Percentiles rank a stretch among this genome's conserved stretches.
These are phyloP conservation scores for Fusarium ramigenum DNA, from an alignment of 2,329 filamentous ascomycete genomes.

Conservation along the genomic window DNA sequence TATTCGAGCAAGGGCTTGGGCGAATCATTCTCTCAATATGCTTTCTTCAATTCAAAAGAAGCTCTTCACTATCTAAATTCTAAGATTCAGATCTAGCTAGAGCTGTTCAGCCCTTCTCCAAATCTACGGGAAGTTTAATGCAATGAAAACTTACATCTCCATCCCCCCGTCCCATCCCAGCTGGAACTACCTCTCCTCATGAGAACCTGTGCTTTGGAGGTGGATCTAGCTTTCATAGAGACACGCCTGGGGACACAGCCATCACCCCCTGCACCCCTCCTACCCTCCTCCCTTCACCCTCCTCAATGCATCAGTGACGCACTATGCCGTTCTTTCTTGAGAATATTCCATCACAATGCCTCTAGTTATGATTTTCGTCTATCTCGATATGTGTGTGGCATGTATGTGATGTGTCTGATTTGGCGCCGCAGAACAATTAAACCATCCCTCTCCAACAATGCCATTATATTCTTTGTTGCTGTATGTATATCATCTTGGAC, in stretches of 20 bases:
- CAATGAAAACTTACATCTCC: neutral
- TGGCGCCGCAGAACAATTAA: neutral
- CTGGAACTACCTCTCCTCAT: neutral
- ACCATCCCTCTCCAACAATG: neutral
- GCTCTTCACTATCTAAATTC: neutral
- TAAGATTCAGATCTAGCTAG: neutral
- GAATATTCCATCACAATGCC: conserved; percentile 13
- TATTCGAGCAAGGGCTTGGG: neutral
- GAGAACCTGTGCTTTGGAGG: neutral
- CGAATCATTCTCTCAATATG: neutral
- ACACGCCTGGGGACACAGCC: neutral
- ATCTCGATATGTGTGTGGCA: conserved; percentile 13
- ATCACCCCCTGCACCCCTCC: conserved; percentile 2
- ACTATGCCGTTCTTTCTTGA: conserved; percentile 16
- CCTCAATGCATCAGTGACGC: conserved; percentile 25
- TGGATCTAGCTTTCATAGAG: neutral
- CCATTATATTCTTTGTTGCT: neutral
- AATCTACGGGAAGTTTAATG: conserved; percentile 10
- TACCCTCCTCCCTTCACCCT: neutral
- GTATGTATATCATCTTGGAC: neutral
- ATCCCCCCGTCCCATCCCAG: neutral
- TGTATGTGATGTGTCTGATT: conserved; percentile 19
- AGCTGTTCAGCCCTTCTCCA: conserved; percentile 2
- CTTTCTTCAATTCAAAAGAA: conserved; percentile 6
- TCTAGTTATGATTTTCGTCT: conserved; percentile 8